Conservation (phyloP, 164 flowering plant genomes). For the Hamamelis virginiana region DNA sequence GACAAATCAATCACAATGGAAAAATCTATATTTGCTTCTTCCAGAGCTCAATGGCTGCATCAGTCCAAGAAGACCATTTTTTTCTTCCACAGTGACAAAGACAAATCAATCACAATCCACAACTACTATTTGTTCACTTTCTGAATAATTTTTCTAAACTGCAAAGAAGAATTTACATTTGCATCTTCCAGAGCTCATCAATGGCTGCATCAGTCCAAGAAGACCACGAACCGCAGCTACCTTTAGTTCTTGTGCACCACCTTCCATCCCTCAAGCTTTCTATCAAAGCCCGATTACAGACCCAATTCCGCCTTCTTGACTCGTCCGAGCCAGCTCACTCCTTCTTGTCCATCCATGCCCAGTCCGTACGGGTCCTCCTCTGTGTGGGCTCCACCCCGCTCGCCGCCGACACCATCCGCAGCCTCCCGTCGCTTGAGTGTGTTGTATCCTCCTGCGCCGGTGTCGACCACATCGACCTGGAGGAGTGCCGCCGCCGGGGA, state of each 20-base stretch:
- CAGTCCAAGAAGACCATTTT: no score
- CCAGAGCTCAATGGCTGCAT: no score
- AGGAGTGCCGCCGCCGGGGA: constrained; percentile 40
- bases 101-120: no score
- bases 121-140: no score
- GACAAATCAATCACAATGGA: no score
- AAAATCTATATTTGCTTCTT: no score
- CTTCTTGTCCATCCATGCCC: constrained; percentile 5
- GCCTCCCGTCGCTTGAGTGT: constrained; percentile 32
- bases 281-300: background rate
- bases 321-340: constrained; percentile 4
- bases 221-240: background rate
- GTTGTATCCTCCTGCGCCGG: constrained; percentile 35
- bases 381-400: constrained; percentile 27
- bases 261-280: constrained; percentile 12
- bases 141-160: no score
- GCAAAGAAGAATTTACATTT: background rate
- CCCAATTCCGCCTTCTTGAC: constrained; percentile 24
- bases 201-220: background rate
- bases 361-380: constrained; percentile 26
- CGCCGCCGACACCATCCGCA: constrained; percentile 19
- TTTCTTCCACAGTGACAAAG: no score
- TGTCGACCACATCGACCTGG: constrained; percentile 39
- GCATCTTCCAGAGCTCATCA: background rate
- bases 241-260: constrained; percentile 19